Evolutionary conservation across 176 grass and related monocot genomes (phyloP), one percentile per base, ranked within the genome.

Genomic region (Luzula sylvatica): DNA sequence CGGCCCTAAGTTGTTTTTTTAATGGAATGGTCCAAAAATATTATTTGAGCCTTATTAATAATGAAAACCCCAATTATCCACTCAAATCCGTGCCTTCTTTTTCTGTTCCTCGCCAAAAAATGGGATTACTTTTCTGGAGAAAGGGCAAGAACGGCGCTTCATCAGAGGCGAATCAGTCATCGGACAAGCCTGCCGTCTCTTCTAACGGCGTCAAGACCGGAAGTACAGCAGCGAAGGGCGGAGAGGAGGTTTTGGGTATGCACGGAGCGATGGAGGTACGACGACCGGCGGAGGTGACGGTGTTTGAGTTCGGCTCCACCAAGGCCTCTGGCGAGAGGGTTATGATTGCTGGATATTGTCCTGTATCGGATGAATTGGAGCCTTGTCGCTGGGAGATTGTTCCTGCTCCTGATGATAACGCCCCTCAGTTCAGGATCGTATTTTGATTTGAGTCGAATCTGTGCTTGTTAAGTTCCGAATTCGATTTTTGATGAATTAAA

Each of bases 281-380:
- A 65, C 79, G 79, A 32, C 69, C 28, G 23, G 65, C 73, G 26
- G 89, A 95, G 44, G 83, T 78, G 57, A 85, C 83, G 27, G 79
- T 95, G 22, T 95, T 95, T 66, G 89, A 95, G 70, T 95, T 95
- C 57, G 83, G 89, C n/a, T 88, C 83, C 38, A 74, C 69, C 56
- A 72, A 50, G 70, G 76, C 74, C 19, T 74, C 83, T 0, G 89
- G 89, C 46, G 70, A 75, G 14, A 55, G 65, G 19, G 21, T 95
- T 5, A 95, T 79, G 41, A 64, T 95, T 17, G 76, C 83, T 1
- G 88, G 88, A 0, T 88, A 88, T 70, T 95, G 89, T 35, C 83
- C 89, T 5, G 79, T 95, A 6, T 95, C 83, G 0, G 89, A 95
- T 41, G 83, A 85, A 28, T 69, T 95, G 28, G 89, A 95, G 83